Evolutionary conservation across 306 rosid species (phyloP).

Genomic region (Oemleria cerasiformis): DNA sequence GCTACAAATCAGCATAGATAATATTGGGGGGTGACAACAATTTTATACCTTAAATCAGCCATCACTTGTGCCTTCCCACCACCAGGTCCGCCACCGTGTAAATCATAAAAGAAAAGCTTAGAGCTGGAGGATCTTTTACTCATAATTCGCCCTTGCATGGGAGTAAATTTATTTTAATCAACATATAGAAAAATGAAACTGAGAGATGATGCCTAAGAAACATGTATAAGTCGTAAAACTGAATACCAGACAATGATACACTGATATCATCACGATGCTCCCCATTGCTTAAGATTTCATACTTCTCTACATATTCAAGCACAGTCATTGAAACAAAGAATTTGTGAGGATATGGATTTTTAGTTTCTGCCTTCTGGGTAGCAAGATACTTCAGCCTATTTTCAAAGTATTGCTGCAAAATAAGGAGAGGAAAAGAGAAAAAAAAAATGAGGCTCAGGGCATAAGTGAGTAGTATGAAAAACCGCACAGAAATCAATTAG

Average conservation of each 20-base stretch:
- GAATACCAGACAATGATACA: constrained; percentile 67
- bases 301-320: constrained; percentile 43
- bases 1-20: background rate
- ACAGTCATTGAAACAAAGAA: constrained; percentile 61
- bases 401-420: constrained; percentile 73
- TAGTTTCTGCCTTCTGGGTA: constrained; percentile 46
- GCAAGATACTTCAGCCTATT: constrained; percentile 74
- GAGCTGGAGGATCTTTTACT: constrained; percentile 70
- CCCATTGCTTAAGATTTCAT: constrained; percentile 49
- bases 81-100: constrained; percentile 42
- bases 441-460: background rate
- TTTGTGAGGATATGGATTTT: constrained; percentile 81
- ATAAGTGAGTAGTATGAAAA: background rate
- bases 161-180: background rate
- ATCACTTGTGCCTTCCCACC: constrained; percentile 76
- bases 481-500: background rate
- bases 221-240: background rate
- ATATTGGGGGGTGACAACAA: background rate
- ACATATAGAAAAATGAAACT: background rate
- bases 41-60: constrained; percentile 73
- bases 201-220: background rate
- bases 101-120: constrained; percentile 73
- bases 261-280: constrained; percentile 68
- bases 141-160: constrained; percentile 46
- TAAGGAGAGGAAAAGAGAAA: constrained; percentile 11